These are phyloP conservation scores for Clarireedia homoeocarpa DNA, from an alignment of 2,329 filamentous ascomycete species.

Conservation along the genomic window DNA sequence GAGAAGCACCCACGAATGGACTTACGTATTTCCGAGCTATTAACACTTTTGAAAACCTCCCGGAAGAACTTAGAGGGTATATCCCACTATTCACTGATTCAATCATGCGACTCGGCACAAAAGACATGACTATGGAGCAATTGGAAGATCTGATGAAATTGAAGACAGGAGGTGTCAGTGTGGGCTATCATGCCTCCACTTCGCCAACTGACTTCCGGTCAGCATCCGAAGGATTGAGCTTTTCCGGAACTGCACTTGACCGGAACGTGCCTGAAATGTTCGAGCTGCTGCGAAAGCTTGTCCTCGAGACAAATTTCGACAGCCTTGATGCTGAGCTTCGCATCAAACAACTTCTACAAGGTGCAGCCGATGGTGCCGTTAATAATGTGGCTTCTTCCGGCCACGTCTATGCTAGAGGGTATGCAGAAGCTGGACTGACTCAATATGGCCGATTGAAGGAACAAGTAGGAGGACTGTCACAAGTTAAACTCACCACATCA, in stretches of 20 bases:
- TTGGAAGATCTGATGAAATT: constrained; percentile 94
- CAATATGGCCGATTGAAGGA: constrained; percentile 65
- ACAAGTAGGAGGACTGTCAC: constrained; percentile 82
- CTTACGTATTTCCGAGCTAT: constrained; percentile 92
- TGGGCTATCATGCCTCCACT: constrained; percentile 75
- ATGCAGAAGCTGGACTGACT: constrained; percentile 73
- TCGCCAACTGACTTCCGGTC: constrained; percentile 64
- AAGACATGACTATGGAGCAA: constrained; percentile 82
- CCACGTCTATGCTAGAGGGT: constrained; percentile 77
- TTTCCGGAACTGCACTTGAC: constrained; percentile 83
- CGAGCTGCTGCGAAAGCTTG: constrained; percentile 69
- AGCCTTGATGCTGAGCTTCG: constrained; percentile 72
- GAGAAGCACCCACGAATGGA: constrained; percentile 88
- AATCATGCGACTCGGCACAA: constrained; percentile 88
- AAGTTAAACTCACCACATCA: constrained; percentile 75
- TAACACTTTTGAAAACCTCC: constrained; percentile 69
- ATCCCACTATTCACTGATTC: constrained; percentile 87
- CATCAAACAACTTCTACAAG: constrained; percentile 79
- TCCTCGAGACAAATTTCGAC: constrained; percentile 86
- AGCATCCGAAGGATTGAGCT: constrained; percentile 72
- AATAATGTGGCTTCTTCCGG: constrained; percentile 88
- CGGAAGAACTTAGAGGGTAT: constrained; percentile 74
- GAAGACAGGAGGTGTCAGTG: constrained; percentile 84
- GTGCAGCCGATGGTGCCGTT: constrained; percentile 79
- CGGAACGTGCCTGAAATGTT: constrained; percentile 88